Base-by-base conservation (phyloP, 768 basidiomycete genomes). In the Tricholoma sp. region DNA sequence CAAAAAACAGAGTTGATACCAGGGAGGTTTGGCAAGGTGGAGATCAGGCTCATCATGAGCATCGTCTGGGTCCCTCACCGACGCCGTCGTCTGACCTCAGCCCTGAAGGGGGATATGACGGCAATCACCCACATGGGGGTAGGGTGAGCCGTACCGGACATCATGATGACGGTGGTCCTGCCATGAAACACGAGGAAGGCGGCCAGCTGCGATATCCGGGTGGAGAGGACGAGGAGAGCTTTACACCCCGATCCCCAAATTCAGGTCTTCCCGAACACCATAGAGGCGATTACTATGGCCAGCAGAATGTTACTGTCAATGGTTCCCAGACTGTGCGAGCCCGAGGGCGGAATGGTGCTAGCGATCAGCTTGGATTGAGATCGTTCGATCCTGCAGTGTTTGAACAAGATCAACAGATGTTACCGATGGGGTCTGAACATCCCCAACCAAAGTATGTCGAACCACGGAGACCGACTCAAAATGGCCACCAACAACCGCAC, bases 171-270 rank as follows among this genome's bases (percentile, higher is more conserved):
- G 79, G 80, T 18, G 79, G 79, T 55, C 75, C 77, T 55, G 73
- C 78, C 29, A 76, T 76, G 53, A 78, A 77, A 52, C 71, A 74
- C 33, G 67, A 75, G 51, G 69, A 72, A 5, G 66, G 70, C 37
- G 65, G 57, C 4, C 67, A 70, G 47, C 68, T 66, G 45, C 52
- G 70, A 47, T 75, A 75, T 60, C 24, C 68, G 42, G 68, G 72
- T 20, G 15, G 54, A 29, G 77, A 80, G 33, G 81, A 84, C 39
- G 81, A 78, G 15, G 80, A 77, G 20, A 74, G 76, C 6, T 85
- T 79, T 60, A 90, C 88, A 0, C 88, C 88, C 5, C 80, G 86
- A 20, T 89, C 88, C 2, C 85, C 86, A 1, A 80, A 81, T 32
- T 77, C 76, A 11, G 76, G 72, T n/a, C 73, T 88, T 15, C 85